phyloP scores from a whole-genome alignment of 192 early-diverging fungal species.

The Backusella morwellensis region DNA sequence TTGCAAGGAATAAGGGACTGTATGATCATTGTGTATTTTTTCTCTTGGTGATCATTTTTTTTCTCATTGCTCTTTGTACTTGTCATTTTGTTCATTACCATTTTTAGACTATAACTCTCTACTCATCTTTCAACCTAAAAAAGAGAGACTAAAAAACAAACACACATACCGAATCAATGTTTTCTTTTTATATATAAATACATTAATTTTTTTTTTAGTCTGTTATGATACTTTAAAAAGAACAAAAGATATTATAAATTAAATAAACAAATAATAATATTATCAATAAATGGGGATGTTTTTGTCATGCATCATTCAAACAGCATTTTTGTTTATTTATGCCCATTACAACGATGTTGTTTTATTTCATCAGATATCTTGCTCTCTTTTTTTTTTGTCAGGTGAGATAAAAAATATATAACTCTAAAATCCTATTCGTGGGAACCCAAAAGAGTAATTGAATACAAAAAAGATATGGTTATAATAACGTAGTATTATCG shows the following conservation, averaged over 20 bases:
- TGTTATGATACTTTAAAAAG: not conserved
- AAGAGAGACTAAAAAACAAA: not conserved
- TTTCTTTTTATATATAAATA: constrained; percentile 1
- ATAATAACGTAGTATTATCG: not conserved
- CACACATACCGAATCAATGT: not conserved
- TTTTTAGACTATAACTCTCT: not conserved
- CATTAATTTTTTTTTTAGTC: not conserved
- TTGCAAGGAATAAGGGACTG: not conserved
- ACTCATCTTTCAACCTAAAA: constrained; percentile 5
- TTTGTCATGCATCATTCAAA: not conserved
- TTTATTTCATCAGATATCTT: not conserved
- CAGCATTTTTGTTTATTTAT: not conserved
- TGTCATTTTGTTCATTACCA: not conserved
- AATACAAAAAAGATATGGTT: not conserved
- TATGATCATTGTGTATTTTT: not conserved
- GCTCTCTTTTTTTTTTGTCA: not conserved
- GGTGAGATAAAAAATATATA: not conserved
- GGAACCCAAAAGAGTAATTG: not conserved
- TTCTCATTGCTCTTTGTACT: not conserved
- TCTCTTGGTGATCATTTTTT: not conserved
- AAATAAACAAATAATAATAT: not conserved
- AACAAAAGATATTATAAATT: not conserved
- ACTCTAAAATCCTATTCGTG: not conserved
- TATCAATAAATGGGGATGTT: not conserved
- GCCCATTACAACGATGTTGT: too few relatives aligned